Base-by-base conservation (phyloP, 805 yeast species). In the Lipomyces lipofer region DNA sequence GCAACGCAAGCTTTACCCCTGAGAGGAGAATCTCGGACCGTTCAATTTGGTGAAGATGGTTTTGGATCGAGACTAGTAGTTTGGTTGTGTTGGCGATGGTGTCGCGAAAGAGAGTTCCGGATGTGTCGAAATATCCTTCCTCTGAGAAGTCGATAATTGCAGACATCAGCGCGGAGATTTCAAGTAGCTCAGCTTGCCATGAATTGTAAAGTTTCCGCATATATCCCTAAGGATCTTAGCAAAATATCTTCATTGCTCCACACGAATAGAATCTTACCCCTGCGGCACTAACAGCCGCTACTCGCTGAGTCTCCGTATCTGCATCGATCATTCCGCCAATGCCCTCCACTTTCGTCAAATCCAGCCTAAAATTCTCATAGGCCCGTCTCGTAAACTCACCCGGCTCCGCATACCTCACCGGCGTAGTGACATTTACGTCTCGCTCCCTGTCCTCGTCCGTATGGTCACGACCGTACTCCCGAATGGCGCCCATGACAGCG, bases 111-210 rank as follows among this genome's bases (percentile, higher is more conserved):
- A 88, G 73, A 12, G 71, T 68, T 12, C 77, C 77, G 0, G 81
- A 7, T 12, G 24, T 36, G 12, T 84, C 89, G 28, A 88, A 75
- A 58, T 88, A 95, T 54, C 88, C 88, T 64, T 94, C 99, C 53
- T 94, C 98, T 7, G 96, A 92, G 70, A 94, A 94, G 70, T 94
- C 99, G 36, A 94, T 88, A 1, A 91, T 77, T 0, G 98, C 96
- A 0, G 98, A 83, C 50, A 92, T 69, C 47, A 85, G 70, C 0
- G 96, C 96, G 49, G 85, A 79, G 54, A 82, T 78, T 2, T 82
- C 72, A 1, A 92, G 75, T 2, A 94, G 76, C 15, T 75, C 70
- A 4, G 75, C 65, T 64, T 97, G 76, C 97, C 98, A 91, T 1
- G 65, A 28, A 6, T 68, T 65, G 65, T 88, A 88, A 27, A 79